Percentiles rank a stretch among this genome's conserved stretches.
Evolutionary conservation across 2,329 filamentous ascomycete genomes (phyloP).

Genomic region (Beauveria rudraprayagi): DNA sequence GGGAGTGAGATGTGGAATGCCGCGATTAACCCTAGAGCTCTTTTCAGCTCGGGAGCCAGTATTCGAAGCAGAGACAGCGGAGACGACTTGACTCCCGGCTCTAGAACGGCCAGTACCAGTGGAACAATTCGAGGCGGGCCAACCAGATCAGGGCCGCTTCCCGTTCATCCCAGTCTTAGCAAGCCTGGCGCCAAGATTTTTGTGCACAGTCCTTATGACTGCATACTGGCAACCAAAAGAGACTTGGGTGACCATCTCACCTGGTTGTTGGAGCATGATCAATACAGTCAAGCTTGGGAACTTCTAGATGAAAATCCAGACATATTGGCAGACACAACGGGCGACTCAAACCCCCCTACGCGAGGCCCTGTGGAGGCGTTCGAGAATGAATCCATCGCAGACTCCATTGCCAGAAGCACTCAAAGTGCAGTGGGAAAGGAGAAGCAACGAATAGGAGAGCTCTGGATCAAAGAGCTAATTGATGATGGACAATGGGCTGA

Average conservation of each 20-base stretch:
- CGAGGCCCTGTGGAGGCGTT: constrained; percentile 56
- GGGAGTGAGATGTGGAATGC: constrained; percentile 82
- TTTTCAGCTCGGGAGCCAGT: constrained; percentile 83
- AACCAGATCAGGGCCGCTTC: constrained; percentile 21
- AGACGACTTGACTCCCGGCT: constrained; percentile 45
- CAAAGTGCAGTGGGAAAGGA: constrained; percentile 71
- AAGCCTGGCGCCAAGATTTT: constrained; percentile 66
- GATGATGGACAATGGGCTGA: constrained; percentile 64
- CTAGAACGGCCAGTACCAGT: constrained; percentile 31
- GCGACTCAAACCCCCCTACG: constrained; percentile 21
- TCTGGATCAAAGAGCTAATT: constrained; percentile 86
- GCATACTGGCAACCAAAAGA: constrained; percentile 81
- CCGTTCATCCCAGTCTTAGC: constrained; percentile 45
- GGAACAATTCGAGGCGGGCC: constrained; percentile 22
- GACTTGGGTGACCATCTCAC: constrained; percentile 76
- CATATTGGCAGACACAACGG: constrained; percentile 39
- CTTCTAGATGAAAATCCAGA: constrained; percentile 84
- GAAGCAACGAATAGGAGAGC: constrained; percentile 82
- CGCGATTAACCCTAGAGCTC: constrained; percentile 74
- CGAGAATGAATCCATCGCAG: constrained; percentile 54
- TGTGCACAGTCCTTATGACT: constrained; percentile 94
- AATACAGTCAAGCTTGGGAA: constrained; percentile 81
- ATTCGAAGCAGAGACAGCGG: constrained; percentile 55
- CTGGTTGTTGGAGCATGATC: constrained; percentile 76
- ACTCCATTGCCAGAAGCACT: constrained; percentile 48